These are phyloP conservation scores for Atalantia buxifolia DNA, from an alignment of 345 rosid genomes.

Conservation along the genomic window DNA sequence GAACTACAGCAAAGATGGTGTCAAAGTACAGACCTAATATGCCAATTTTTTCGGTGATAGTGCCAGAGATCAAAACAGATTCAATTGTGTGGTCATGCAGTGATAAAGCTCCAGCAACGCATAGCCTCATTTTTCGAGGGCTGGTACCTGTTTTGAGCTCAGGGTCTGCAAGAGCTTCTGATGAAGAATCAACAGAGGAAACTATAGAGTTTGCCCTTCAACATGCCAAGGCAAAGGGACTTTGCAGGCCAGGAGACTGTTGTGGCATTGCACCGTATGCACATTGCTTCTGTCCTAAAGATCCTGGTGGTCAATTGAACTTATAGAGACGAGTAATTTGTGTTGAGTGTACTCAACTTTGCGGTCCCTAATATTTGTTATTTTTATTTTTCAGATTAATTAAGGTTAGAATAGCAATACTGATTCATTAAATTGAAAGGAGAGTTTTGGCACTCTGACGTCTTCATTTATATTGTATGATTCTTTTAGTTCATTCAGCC, in stretches of 20 bases:
- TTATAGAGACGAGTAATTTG: not conserved
- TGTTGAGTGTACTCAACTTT: not conserved
- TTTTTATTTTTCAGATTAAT: not conserved
- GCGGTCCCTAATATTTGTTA: not conserved
- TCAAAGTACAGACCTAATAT: slow-evolving; percentile 59
- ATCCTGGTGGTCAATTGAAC: slow-evolving; percentile 38
- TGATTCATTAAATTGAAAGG: not conserved
- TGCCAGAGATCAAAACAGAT: slow-evolving; percentile 46
- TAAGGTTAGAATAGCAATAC: too few species aligned
- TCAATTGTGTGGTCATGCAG: slow-evolving; percentile 51
- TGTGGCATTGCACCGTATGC: slow-evolving; percentile 50
- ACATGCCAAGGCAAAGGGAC: slow-evolving; percentile 44
- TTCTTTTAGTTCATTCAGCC: not conserved
- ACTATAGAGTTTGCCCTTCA: slow-evolving; percentile 40
- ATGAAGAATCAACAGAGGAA: slow-evolving; percentile 50
- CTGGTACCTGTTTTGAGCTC: slow-evolving; percentile 48
- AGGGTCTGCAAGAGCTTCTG: slow-evolving; percentile 45
- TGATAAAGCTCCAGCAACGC: slow-evolving; percentile 50
- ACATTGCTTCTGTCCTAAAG: slow-evolving; percentile 55
- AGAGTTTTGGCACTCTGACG: not conserved
- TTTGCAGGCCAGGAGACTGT: slow-evolving; percentile 47
- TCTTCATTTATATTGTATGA: not conserved
- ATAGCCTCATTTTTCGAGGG: slow-evolving; percentile 57
- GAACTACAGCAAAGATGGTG: slow-evolving; percentile 54
- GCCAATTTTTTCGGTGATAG: slow-evolving; percentile 52